These are phyloP conservation scores for Crithidia brevicula DNA, from an alignment of 208 protist species.

Conservation along the genomic window DNA sequence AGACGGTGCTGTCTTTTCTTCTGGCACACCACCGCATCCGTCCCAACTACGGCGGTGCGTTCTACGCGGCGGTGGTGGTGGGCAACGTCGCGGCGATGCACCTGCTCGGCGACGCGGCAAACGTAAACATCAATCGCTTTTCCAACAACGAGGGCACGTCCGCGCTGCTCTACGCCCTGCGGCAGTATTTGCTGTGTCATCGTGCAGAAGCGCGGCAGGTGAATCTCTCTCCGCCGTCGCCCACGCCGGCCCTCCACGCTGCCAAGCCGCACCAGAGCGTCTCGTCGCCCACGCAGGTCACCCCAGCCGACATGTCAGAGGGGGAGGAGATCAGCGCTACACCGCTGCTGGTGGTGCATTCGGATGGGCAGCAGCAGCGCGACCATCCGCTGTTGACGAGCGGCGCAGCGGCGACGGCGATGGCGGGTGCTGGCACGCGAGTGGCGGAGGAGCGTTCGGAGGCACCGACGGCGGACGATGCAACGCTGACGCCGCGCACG, in stretches of 20 bases:
- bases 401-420: not conserved
- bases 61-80: constrained; percentile 36
- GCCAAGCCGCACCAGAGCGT: not conserved
- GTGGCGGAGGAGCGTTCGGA: not conserved
- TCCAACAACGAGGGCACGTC: constrained; percentile 40
- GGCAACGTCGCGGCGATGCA: constrained; percentile 30
- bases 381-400: not conserved
- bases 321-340: constrained; percentile 1
- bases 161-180: constrained; percentile 39
- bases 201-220: not conserved
- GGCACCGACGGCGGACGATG: not conserved
- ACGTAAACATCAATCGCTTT: constrained; percentile 43
- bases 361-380: not conserved
- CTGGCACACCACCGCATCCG: constrained; percentile 29
- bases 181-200: constrained; percentile 24
- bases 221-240: not conserved
- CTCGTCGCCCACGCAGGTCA: not conserved
- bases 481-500: not conserved
- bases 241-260: constrained; percentile 3
- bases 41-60: constrained; percentile 44
- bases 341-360: constrained; percentile 3
- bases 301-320: not conserved
- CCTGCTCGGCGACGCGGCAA: constrained; percentile 21
- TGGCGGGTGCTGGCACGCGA: not conserved
- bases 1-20: constrained; percentile 27